phyloP scores from a whole-genome alignment of 257 asterid species.

The Avicennia marina region DNA sequence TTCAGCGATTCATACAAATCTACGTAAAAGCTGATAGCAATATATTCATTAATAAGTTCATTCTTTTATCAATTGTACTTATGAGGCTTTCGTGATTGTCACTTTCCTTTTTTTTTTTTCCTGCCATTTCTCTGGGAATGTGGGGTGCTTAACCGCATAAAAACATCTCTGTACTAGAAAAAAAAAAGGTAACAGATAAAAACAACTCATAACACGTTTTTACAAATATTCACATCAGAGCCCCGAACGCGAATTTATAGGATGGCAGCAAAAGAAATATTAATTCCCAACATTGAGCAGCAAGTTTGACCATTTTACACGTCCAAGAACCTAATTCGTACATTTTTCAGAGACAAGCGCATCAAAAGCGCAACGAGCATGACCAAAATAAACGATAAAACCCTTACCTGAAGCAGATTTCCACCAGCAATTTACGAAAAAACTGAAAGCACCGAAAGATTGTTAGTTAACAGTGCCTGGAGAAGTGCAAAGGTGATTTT shows the following conservation, averaged over 20 bases:
- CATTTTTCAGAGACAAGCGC: background rate
- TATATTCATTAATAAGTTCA: background rate
- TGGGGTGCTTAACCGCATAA: background rate
- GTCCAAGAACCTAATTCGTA: background rate
- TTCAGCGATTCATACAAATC: background rate
- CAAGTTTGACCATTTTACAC: background rate
- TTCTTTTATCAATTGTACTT: background rate
- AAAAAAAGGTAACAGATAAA: background rate
- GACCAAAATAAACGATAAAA: background rate
- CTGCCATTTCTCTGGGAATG: background rate
- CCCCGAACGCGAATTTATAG: background rate
- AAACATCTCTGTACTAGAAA: too few species aligned
- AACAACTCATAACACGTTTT: background rate
- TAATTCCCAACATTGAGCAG: too few species aligned
- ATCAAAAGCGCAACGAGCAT: background rate
- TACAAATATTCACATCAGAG: background rate
- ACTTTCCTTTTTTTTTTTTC: background rate
- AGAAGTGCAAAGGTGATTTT: background rate
- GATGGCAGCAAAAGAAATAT: background rate
- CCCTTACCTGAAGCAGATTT: conserved; percentile 18
- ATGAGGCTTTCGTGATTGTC: background rate
- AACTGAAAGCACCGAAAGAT: background rate
- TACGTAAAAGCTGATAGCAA: background rate
- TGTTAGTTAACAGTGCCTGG: background rate
- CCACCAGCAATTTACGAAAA: conserved; percentile 9